phyloP scores from a whole-genome alignment of 371 early-diverging fungal species.

The Rhizomucor pusillus region DNA sequence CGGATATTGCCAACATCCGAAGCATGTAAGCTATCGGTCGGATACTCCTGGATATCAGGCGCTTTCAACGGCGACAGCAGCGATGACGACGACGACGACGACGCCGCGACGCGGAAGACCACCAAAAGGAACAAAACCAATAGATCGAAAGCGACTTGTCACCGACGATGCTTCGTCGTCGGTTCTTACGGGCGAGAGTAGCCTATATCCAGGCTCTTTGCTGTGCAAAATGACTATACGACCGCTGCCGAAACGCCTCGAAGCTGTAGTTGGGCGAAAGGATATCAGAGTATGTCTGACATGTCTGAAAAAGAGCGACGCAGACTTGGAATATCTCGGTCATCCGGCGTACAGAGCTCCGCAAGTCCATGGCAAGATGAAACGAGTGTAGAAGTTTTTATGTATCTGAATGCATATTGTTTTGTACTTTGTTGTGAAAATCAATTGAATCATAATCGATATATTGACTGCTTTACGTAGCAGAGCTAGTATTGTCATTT shows the following conservation, averaged over 20 bases:
- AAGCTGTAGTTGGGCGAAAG: conserved; percentile 29
- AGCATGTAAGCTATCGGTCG: conserved; percentile 17
- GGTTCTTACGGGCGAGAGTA: neutral
- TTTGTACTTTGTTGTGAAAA: neutral
- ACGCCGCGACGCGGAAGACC: conserved; percentile 40
- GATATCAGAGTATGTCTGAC: conserved; percentile 41
- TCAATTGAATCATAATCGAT: neutral
- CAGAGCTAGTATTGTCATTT: neutral
- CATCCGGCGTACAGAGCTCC: conserved; percentile 29
- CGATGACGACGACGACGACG: neutral
- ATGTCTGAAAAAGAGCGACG: conserved; percentile 39
- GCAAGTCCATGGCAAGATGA: conserved; percentile 13
- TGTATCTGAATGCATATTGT: neutral
- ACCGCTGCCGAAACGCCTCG: conserved; percentile 39
- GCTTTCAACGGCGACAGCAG: neutral
- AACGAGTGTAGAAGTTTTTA: neutral
- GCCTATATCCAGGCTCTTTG: no score
- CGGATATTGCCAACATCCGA: conserved; percentile 24
- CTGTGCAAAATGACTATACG: conserved; percentile 25
- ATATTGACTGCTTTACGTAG: neutral
- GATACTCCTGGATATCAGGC: neutral
- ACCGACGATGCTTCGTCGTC: neutral
- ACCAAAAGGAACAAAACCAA: conserved; percentile 37
- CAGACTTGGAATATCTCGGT: conserved; percentile 28
- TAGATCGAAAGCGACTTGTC: conserved; percentile 1